Conservation (phyloP, 202 grass and related monocot genomes). For the Cymbopogon flexuosus region DNA sequence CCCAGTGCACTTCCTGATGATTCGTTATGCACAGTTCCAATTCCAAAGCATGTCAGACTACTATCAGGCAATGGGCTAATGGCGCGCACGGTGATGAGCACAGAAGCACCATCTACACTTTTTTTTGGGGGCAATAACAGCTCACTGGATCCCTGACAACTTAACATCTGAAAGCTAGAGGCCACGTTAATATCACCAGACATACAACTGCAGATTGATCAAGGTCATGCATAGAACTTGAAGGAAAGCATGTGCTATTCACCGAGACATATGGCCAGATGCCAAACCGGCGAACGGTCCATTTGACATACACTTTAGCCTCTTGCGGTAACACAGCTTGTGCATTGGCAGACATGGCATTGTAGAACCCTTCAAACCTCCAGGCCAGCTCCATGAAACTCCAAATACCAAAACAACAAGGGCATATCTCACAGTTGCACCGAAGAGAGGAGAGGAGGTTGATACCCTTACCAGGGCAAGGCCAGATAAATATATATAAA, state of each 20-base stretch:
- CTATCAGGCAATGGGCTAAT: too few relatives aligned
- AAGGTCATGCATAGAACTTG: neutral
- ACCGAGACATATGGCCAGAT: neutral
- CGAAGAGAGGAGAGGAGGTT: constrained; percentile 3
- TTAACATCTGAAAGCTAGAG: neutral
- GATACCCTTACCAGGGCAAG: too few relatives aligned
- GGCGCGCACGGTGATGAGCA: too few relatives aligned
- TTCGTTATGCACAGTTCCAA: too few relatives aligned
- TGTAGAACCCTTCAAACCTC: constrained; percentile 41
- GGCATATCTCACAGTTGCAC: neutral
- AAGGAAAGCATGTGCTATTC: neutral
- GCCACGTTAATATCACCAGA: neutral
- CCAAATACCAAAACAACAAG: constrained; percentile 34
- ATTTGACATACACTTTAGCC: constrained; percentile 29
- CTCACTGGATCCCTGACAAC: neutral
- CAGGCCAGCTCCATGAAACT: constrained; percentile 21
- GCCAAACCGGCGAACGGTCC: constrained; percentile 16
- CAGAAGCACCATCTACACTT: too few relatives aligned
- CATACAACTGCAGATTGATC: neutral
- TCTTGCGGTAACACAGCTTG: constrained; percentile 25
- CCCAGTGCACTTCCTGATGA: too few relatives aligned
- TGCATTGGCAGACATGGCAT: constrained; percentile 38
- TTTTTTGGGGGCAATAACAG: neutral
- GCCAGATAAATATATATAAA: neutral
- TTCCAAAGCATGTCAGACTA: too few relatives aligned